phyloP scores from a whole-genome alignment of 1,139 yeast species.

The Suhomyces chickasaworum region DNA sequence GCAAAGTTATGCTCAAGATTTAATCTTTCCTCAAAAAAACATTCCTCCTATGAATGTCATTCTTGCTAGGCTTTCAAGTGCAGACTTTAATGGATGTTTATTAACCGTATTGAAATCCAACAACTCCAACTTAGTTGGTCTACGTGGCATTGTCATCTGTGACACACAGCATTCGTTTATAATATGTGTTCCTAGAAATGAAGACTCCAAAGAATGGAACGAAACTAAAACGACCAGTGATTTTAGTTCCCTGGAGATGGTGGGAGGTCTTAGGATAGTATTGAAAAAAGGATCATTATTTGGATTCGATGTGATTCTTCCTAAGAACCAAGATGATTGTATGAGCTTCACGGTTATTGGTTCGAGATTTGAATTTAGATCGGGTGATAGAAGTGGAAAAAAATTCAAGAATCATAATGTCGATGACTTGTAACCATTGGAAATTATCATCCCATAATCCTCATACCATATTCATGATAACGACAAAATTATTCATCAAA shows the following conservation, averaged over 20 bases:
- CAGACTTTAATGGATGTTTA: constrained; percentile 82
- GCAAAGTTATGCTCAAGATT: constrained; percentile 59
- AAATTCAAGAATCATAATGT: constrained; percentile 82
- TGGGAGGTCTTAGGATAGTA: constrained; percentile 56
- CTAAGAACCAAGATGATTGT: constrained; percentile 29
- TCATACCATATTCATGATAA: not conserved
- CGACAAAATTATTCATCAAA: not conserved
- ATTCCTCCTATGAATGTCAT: constrained; percentile 35
- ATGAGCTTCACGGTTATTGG: constrained; percentile 73
- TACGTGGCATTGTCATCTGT: constrained; percentile 80
- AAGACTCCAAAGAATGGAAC: constrained; percentile 37
- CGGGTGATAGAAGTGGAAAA: constrained; percentile 80
- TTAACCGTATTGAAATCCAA: constrained; percentile 60
- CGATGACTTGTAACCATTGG: constrained; percentile 46
- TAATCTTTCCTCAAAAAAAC: constrained; percentile 40
- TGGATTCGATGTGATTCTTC: constrained; percentile 51
- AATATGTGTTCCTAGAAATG: constrained; percentile 54
- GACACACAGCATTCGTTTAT: constrained; percentile 81
- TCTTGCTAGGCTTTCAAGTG: constrained; percentile 65
- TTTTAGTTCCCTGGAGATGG: constrained; percentile 34
- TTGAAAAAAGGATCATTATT: constrained; percentile 66
- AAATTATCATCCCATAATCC: not conserved
- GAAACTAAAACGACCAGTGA: constrained; percentile 17
- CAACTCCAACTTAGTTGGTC: constrained; percentile 63
- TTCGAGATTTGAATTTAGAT: constrained; percentile 72